phyloP scores from a whole-genome alignment of 352 stramenopile species.

The Aphanomyces invadans region DNA sequence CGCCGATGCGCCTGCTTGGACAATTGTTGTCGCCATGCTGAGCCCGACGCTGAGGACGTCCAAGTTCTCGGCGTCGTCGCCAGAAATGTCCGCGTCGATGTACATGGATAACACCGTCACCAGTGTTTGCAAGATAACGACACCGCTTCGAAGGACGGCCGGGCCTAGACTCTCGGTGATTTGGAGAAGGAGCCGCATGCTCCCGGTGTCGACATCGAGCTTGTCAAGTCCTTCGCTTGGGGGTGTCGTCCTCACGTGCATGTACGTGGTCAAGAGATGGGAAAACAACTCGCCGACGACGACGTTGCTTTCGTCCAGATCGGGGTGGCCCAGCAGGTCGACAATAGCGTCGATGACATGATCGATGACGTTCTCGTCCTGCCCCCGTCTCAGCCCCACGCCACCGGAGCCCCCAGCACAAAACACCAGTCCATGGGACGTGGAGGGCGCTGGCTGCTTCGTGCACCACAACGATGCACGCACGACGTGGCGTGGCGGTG shows the following conservation, averaged over 20 bases:
- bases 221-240: neutral
- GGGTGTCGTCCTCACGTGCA: constrained; percentile 42
- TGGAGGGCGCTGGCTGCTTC: no score
- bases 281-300: constrained; percentile 62
- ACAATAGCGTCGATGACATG: constrained; percentile 33
- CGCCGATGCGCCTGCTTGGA: constrained; percentile 48
- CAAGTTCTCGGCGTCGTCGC: constrained; percentile 39
- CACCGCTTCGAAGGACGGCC: constrained; percentile 61
- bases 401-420: constrained; percentile 52
- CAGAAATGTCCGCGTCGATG: constrained; percentile 24
- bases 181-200: constrained; percentile 48
- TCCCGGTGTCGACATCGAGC: neutral
- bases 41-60: constrained; percentile 77
- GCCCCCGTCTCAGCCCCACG: constrained; percentile 28
- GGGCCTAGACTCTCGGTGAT: constrained; percentile 68
- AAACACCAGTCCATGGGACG: constrained; percentile 31
- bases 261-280: constrained; percentile 68
- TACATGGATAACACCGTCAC: constrained; percentile 60
- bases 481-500: constrained; percentile 36
- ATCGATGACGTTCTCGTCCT: constrained; percentile 29
- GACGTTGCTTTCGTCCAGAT: constrained; percentile 53
- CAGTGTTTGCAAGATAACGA: constrained; percentile 58
- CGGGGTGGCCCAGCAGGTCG: constrained; percentile 48
- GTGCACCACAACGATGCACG: constrained; percentile 27
- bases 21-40: constrained; percentile 66